Conservation (phyloP, 1,284 basidiomycete species). For the Leccinum pachyderme region DNA sequence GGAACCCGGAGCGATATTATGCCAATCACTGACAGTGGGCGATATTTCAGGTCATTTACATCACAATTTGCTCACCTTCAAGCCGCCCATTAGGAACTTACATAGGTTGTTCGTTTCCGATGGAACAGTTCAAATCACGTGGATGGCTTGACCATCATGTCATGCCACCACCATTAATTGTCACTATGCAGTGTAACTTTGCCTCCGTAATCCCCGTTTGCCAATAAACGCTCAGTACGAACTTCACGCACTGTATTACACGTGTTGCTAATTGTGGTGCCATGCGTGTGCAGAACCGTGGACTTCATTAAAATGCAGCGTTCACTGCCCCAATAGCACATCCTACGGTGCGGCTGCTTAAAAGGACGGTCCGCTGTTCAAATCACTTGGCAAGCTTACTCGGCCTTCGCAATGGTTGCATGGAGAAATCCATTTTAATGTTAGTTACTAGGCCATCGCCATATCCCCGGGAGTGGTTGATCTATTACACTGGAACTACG, state of each 20-base stretch:
- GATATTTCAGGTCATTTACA: neutral
- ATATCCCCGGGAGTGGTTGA: neutral
- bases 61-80: neutral
- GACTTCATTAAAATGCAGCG: neutral
- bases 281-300: neutral
- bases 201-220: neutral
- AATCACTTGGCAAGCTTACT: neutral
- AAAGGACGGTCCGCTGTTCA: neutral
- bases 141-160: neutral
- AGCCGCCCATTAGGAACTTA: neutral
- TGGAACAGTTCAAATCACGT: neutral
- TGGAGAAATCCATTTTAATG: neutral
- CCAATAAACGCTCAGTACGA: neutral
- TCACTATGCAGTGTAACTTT: neutral
- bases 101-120: conserved; percentile 2
- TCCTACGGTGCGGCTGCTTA: neutral
- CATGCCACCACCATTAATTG: neutral
- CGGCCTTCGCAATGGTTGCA: neutral
- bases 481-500: conserved; percentile 1
- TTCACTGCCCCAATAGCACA: neutral
- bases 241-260: neutral
- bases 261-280: neutral
- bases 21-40: neutral
- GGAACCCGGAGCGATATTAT: neutral
- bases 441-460: neutral